Evolutionary conservation across 495 filamentous ascomycete species (phyloP), one percentile per base, ranked within the genome.

Genomic region (Schizothecium vesticola): DNA sequence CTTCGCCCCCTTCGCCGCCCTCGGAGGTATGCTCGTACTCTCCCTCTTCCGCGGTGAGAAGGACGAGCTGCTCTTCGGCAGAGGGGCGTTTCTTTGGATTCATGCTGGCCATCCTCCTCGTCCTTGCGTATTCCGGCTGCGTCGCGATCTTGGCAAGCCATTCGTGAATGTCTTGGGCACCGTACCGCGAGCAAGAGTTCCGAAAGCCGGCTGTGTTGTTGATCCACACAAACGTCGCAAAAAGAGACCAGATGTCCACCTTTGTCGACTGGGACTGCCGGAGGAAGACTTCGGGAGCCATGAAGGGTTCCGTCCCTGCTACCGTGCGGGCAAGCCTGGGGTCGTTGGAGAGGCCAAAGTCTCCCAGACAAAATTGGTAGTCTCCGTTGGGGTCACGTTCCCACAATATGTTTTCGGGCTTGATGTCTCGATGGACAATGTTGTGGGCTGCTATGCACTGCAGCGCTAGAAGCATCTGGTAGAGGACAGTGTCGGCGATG

Each of bases 391-490:
- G 26, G 22, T 70, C 67, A 7, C 43, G 64, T 3, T 76, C 66
- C 33, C 55, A 77, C 2, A 94, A 80, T 31, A 93, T 88, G 71
- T 94, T 94, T 71, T 93, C 91, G 1, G 91, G 91, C 76, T 94
- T 94, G 67, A 93, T 79, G 76, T 94, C 91, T 8, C 91, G 84
- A 75, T 93, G 91, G 66, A 93, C 87, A 68, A 94, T 88, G 25
- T 86, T 85, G 72, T 92, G 63, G 0, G 13, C 22, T 0, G 65
- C 72, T 3, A 80, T 69, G 64, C 72, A 79, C 4, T 76, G 59
- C 2, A 81, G 71, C 1, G 76, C 79, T 0, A 71, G 69, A 3
- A 81, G 71, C 72, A 77, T 77, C 63, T 81, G 78, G 2, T 70
- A n/a, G 10, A 80, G 61, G 9, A 74, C 75, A 8, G 64, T 33